A percentile compares a stretch with the other conserved stretches of the same genome.
phyloP scores from a whole-genome alignment of 2,329 filamentous ascomycete genomes.

The Microascus cirrosus region DNA sequence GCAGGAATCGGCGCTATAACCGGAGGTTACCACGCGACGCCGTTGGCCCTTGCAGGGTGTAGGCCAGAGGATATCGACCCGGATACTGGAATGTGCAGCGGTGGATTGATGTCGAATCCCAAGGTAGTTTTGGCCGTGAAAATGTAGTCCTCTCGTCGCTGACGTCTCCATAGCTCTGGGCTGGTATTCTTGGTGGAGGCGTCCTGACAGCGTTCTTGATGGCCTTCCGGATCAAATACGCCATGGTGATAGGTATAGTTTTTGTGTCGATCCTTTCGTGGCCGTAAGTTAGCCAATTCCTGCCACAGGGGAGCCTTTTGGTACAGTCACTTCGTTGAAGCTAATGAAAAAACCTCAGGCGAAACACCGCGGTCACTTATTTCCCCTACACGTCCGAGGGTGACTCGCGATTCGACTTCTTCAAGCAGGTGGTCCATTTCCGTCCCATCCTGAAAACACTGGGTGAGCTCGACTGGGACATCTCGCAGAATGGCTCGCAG shows the following conservation, averaged over 20 bases:
- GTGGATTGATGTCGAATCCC: conserved; percentile 64
- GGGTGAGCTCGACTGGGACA: conserved; percentile 54
- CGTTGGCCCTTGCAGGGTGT: conserved; percentile 69
- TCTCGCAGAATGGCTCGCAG: conserved; percentile 42
- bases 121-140: conserved; percentile 34
- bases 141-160: not conserved
- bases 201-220: conserved; percentile 71
- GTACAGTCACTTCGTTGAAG: not conserved
- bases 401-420: conserved; percentile 56
- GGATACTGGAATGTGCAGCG: conserved; percentile 36
- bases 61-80: conserved; percentile 38
- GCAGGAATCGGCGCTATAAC: conserved; percentile 77
- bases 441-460: conserved; percentile 56
- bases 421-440: conserved; percentile 61
- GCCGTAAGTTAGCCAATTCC: conserved; percentile 39
- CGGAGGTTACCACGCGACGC: conserved; percentile 52
- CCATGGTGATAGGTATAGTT: conserved; percentile 62
- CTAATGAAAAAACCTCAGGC: conserved; percentile 23
- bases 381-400: conserved; percentile 58
- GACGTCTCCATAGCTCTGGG: conserved; percentile 39
- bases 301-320: not conserved
- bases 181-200: conserved; percentile 72
- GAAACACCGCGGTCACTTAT: conserved; percentile 59
- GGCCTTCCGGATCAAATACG: conserved; percentile 65
- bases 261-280: conserved; percentile 65